phyloP scores from a whole-genome alignment of 192 early-diverging fungal species.

The Haplosporangium gracile region DNA sequence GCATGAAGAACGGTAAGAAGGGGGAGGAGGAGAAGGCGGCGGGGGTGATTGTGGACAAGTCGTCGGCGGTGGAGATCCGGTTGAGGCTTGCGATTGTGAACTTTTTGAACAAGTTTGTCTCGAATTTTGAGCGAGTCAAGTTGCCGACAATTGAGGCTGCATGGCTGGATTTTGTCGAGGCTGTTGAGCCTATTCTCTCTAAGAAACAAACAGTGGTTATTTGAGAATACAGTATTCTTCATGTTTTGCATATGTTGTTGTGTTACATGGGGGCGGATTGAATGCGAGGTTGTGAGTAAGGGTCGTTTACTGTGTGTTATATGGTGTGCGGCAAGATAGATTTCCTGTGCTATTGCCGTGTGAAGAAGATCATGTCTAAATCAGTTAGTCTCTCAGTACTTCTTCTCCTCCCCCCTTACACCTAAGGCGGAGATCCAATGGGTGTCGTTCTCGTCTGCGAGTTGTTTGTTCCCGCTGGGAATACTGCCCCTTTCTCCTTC shows the following conservation, averaged over 20 bases:
- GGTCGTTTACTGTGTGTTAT: too few species aligned
- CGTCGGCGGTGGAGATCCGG: conserved; percentile 15
- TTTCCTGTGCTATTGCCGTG: too few species aligned
- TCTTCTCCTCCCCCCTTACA: background rate
- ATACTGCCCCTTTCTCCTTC: too few species aligned
- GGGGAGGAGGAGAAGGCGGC: background rate
- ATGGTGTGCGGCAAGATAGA: too few species aligned
- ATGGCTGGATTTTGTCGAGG: conserved; percentile 33
- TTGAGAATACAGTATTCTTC: too few species aligned
- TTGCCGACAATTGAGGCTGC: conserved; percentile 23
- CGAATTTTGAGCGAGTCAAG: conserved; percentile 41
- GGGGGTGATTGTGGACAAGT: conserved; percentile 1
- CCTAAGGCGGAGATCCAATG: background rate
- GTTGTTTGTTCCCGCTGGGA: too few species aligned
- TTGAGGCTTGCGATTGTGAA: conserved; percentile 27
- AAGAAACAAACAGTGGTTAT: too few species aligned
- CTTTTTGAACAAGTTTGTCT: conserved; percentile 50
- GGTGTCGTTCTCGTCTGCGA: background rate
- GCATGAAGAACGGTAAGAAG: background rate
- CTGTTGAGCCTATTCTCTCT: background rate
- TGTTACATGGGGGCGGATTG: background rate
- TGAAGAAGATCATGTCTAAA: too few species aligned
- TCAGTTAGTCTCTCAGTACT: background rate
- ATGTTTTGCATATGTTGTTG: background rate
- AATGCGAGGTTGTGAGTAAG: too few species aligned